Conservation (phyloP, 2,329 filamentous ascomycete genomes). For the Fusarium xyrophilum region DNA sequence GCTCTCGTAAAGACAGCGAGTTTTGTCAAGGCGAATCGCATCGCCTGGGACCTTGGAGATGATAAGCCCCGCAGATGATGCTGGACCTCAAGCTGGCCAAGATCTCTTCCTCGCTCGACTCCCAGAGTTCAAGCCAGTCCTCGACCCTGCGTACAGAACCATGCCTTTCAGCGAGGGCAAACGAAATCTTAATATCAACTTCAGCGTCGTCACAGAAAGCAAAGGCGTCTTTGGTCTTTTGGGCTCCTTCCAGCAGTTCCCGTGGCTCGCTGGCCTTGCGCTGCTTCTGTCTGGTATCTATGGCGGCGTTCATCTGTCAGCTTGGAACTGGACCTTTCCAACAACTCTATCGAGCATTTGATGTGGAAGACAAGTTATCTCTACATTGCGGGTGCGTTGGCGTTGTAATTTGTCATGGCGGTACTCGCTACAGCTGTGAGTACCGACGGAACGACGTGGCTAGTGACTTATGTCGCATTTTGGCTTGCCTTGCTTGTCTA, state of each 20-base stretch:
- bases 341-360: background rate
- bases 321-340: constrained; percentile 7
- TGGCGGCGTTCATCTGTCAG: background rate
- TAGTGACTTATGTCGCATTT: background rate
- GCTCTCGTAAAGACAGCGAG: background rate
- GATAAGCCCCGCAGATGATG: background rate
- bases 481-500: background rate
- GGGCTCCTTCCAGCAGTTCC: constrained; percentile 2
- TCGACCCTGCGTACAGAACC: constrained; percentile 3
- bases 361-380: background rate
- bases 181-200: background rate
- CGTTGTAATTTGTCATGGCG: background rate
- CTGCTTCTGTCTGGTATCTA: constrained; percentile 2
- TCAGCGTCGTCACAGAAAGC: constrained; percentile 4
- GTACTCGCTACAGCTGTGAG: background rate
- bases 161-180: constrained; percentile 11
- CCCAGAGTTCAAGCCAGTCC: background rate
- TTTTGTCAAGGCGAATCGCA: background rate
- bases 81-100: background rate
- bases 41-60: background rate
- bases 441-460: background rate
- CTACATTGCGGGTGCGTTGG: background rate
- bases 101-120: constrained; percentile 5
- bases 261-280: constrained; percentile 3
- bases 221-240: background rate